Evolutionary conservation across 768 basidiomycete genomes (phyloP), one percentile per base, ranked within the genome.

Genomic region (Mycena capillaripes): DNA sequence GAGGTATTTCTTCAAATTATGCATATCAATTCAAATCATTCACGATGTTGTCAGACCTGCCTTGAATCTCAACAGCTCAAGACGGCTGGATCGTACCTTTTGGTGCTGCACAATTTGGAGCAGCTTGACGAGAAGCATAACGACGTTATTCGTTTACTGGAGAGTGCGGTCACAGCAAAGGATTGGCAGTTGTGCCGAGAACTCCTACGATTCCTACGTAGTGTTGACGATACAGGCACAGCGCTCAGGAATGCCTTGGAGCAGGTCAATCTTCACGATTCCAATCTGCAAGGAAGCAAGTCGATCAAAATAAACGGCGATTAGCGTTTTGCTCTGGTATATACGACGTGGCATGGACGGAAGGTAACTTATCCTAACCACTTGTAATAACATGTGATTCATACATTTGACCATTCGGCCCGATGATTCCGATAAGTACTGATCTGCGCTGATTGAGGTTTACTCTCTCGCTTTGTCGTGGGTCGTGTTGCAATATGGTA

Each of bases 161-260:
- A 88, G 57, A 88, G 88, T 68, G 97, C 97, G 10, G 86, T 95
- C 23, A 88, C 89, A 9, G 90, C 88, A 5, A 90, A 93, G 71
- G 96, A 98, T 61, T 98, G 94, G 92, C 92, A 95, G 78, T 86
- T 99, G 14, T 98, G 95, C 82, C 91, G 94, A 69, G 97, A 99
- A 79, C 86, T 99, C 17, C 83, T 98, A 19, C 91, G 97, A 23
- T 99, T 99, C 83, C 81, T 99, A 57, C 95, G 93, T 79, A 97
- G 95, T 2, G 93, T 97, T 59, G 97, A 98, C 79, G 95, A 97
- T 48, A 91, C 91, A 0, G 97, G 97, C 36, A 81, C 81, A 19
- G 92, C 92, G 4, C 85, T 97, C 66, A 86, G 86, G 65, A 84
- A 87, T 71, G 94, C 92, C 2, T 81, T 95, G 61, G 81, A 80